Base-by-base conservation (phyloP, 2,329 filamentous ascomycete genomes). In the Immersiporthe knoxdaviesiana region DNA sequence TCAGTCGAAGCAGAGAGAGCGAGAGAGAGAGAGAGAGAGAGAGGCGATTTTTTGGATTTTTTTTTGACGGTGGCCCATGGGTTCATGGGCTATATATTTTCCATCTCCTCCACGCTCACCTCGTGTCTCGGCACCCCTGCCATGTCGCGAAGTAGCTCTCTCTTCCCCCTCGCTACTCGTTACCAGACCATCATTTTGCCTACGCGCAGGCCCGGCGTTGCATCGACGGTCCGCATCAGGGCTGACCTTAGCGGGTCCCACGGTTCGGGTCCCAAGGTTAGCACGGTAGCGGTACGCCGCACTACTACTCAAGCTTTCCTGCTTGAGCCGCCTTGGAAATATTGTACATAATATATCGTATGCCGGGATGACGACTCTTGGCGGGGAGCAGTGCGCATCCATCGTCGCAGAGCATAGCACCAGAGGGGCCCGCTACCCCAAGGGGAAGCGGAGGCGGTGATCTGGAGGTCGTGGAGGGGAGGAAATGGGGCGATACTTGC, bases 391-490 rank as follows among this genome's bases (percentile, higher is more conserved):
- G 52, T 24, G n/a, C 16, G 47, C 47, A 32, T 60, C 50, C 41
- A 41, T 35, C 59, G 59, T 63, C 21, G 50, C 24, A 8, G 27
- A 41, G 14, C 32, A 56, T 30, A 39, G 32, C n/a, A n/a, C n/a
- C n/a, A n/a, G n/a, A n/a, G n/a, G 52, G 64, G 2, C 56, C 56
- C 16, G 60, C 47, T 63, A 41, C 68, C 64, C 65, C 59, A 41
- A 37, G 68, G 60, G 68, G 68, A 67, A 44, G 60, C 47, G 52
- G 60, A 16, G 30, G 59, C 54, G 52, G 24, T 41, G 59, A 67
- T 67, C 59, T 41, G 54, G 65, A 39, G 59, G 11, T 60, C 24
- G 41, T 50, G 30, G 61, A 58, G 58, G 24, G 63, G 56, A 41
- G 18, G 50, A 63, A 41, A 21, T 8, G 54, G 56, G 30, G 56